These are phyloP conservation scores for Myxozyma neglecta DNA, from an alignment of 805 yeast species.

Conservation along the genomic window DNA sequence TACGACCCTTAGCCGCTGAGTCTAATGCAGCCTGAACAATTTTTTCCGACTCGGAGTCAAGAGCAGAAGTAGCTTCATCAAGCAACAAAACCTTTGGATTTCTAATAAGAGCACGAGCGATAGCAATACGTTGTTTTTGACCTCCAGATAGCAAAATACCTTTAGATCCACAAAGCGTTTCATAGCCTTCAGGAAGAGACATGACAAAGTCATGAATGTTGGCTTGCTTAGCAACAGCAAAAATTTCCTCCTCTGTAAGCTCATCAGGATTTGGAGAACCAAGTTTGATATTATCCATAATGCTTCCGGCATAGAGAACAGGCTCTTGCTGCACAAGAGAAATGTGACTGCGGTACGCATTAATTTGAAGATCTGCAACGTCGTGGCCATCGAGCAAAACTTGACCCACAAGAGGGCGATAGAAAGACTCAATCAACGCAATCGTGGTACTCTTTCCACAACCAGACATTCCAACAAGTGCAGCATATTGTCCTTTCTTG, in stretches of 20 bases:
- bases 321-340: constrained; percentile 65
- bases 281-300: constrained; percentile 67
- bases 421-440: constrained; percentile 55
- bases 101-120: constrained; percentile 61
- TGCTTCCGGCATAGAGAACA: constrained; percentile 70
- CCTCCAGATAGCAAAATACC: constrained; percentile 65
- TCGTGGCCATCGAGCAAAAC: constrained; percentile 55
- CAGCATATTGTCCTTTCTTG: constrained; percentile 83
- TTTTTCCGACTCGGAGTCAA: constrained; percentile 61
- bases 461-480: constrained; percentile 86
- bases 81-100: constrained; percentile 56
- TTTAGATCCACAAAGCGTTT: constrained; percentile 49
- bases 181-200: constrained; percentile 55
- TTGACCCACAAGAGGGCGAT: constrained; percentile 51
- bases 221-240: constrained; percentile 51
- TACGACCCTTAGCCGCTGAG: constrained; percentile 59
- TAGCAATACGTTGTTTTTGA: constrained; percentile 63
- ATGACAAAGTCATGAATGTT: constrained; percentile 53
- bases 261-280: constrained; percentile 35
- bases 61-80: constrained; percentile 59
- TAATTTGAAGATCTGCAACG: constrained; percentile 50
- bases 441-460: constrained; percentile 47
- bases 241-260: constrained; percentile 43
- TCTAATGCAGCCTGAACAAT: constrained; percentile 63
- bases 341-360: constrained; percentile 51